Conservation (phyloP, 2,329 filamentous ascomycete genomes). For the Trichocomaceae sp. region DNA sequence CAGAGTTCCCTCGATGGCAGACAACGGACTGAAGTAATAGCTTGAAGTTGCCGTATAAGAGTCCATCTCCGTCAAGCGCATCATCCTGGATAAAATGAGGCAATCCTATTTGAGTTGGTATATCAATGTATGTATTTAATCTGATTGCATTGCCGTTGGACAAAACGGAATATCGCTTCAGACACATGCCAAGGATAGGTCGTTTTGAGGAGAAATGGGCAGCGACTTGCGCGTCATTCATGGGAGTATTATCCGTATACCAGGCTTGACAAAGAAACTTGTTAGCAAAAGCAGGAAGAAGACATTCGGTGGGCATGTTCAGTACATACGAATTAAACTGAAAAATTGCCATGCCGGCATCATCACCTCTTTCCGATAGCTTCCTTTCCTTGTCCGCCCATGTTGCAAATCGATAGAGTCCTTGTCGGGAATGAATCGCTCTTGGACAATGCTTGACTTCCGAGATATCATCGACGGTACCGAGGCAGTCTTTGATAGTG, state of each 20-base stretch:
- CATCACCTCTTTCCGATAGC: conserved; percentile 69
- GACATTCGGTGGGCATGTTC: background rate
- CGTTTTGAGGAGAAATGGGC: conserved; percentile 74
- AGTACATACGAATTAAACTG: conserved; percentile 70
- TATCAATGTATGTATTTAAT: conserved; percentile 80
- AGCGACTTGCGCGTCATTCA: conserved; percentile 72
- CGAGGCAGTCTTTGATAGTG: conserved; percentile 24
- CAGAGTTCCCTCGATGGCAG: conserved; percentile 79
- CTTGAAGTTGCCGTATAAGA: conserved; percentile 82
- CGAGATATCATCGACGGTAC: conserved; percentile 22
- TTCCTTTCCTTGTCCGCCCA: conserved; percentile 29
- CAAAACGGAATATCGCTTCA: conserved; percentile 81
- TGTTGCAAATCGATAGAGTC: conserved; percentile 35
- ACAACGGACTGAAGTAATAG: conserved; percentile 85
- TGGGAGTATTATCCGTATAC: conserved; percentile 65
- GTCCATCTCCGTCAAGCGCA: conserved; percentile 58
- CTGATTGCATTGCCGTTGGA: conserved; percentile 61
- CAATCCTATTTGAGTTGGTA: conserved; percentile 73
- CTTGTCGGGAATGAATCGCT: conserved; percentile 37
- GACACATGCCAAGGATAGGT: conserved; percentile 83
- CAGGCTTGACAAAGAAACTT: conserved; percentile 55
- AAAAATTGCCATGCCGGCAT: conserved; percentile 99
- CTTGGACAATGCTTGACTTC: conserved; percentile 38
- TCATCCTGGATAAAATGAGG: conserved; percentile 88
- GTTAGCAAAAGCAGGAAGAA: background rate